Base-by-base conservation (phyloP, 2,329 filamentous ascomycete genomes). In the Aspergillus calidoustus region DNA sequence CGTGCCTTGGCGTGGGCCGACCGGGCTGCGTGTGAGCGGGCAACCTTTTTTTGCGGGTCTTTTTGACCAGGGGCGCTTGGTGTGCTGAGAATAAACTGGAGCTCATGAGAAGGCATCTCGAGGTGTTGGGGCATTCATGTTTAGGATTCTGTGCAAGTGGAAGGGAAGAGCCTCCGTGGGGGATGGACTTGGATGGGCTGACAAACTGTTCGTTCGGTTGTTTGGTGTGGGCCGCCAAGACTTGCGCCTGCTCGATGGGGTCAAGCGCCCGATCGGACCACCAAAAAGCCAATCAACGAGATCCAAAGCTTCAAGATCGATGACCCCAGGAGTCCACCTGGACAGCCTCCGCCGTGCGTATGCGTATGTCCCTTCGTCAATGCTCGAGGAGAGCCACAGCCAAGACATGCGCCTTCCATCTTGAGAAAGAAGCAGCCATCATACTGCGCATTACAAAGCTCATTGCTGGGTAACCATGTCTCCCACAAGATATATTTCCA, bases 11-110 rank as follows among this genome's bases (percentile, higher is more conserved):
- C 67, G 22, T 69, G 67, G 22, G 64, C 52, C 6, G 64, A 53
- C 38, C 67, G 67, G 41, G 67, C 67, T 2, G 66, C 67, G 28
- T 69, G 67, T n/a, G 66, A 64, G 22, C 57, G 66, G 9, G 64
- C 63, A 17, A 57, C 30, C 7, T 44, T 65, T 17, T 41, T 60
- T 30, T 66, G 63, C 15, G 54, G 23, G 13, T 50, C 30, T 23
- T 52, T 46, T 47, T 34, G 17, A 4, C 19, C 49, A 6, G 48
- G 17, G 1, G 41, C 7, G 13, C 9, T n/a, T 41, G n/a, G 0
- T 4, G 47, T 38, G 11, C 13, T 53, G 23, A 52, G n/a, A 15
- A 63, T 57, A 7, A 63, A 63, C 7, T 55, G 48, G 3, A 54
- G 3, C 7, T 60, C 52, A 28, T 34, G 38, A 3, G 44, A 31